These are phyloP conservation scores for Euphorbia tirucalli DNA, from an alignment of 345 rosid species.

Conservation along the genomic window DNA sequence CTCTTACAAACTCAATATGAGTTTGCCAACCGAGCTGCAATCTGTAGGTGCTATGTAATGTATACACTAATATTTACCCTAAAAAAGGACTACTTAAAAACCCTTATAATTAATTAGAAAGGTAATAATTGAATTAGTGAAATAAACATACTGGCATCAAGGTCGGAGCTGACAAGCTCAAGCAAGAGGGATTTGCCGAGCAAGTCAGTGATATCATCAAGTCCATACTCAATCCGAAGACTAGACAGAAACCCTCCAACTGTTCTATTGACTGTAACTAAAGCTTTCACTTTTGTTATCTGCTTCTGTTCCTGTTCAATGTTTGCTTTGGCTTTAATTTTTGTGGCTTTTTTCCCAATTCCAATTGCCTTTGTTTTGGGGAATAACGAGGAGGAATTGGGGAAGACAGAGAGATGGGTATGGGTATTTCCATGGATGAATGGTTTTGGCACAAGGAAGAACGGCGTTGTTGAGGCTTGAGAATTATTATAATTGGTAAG, in stretches of 20 bases:
- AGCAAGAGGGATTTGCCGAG: constrained; percentile 46
- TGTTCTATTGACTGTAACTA: constrained; percentile 36
- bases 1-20: no score
- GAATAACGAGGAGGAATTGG: background rate
- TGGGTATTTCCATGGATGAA: constrained; percentile 28
- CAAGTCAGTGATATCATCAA: constrained; percentile 44
- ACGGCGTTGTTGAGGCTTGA: constrained; percentile 3
- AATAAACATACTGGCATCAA: constrained; percentile 49
- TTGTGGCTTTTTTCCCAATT: constrained; percentile 3
- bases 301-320: background rate
- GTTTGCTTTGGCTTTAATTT: constrained; percentile 19
- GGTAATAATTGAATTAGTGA: no score
- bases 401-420: constrained; percentile 8
- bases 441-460: constrained; percentile 24
- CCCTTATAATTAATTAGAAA: no score
- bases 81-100: no score
- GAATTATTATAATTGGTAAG: constrained; percentile 10
- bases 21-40: no score
- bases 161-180: constrained; percentile 56
- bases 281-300: constrained; percentile 32
- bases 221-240: constrained; percentile 21
- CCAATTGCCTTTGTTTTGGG: background rate
- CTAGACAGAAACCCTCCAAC: constrained; percentile 26
- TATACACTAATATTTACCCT: no score
- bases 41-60: no score